A percentile compares a stretch with the other conserved stretches of the same genome.
Conservation (phyloP, 306 rosid genomes). For the Spatholobus suberectus region DNA sequence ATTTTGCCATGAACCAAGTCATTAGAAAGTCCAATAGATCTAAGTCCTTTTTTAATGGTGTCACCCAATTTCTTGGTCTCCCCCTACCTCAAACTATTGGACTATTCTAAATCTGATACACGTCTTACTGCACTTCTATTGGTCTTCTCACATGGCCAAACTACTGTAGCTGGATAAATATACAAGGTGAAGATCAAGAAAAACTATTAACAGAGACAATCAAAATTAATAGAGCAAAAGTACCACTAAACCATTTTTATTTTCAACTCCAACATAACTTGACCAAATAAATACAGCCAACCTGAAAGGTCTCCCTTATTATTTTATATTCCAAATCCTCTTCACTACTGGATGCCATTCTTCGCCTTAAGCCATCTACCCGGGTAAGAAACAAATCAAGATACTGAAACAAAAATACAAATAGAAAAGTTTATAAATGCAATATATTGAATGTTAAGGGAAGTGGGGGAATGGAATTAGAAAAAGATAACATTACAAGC, state of each 20-base stretch:
- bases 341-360: conserved; percentile 56
- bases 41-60: too few relatives aligned
- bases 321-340: conserved; percentile 64
- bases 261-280: conserved; percentile 23
- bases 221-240: neutral
- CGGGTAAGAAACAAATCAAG: conserved; percentile 89
- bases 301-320: conserved; percentile 87
- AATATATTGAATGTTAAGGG: conserved; percentile 9
- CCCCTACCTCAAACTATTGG: neutral
- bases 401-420: conserved; percentile 59
- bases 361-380: conserved; percentile 90
- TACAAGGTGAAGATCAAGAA: neutral
- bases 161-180: neutral
- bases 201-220: neutral
- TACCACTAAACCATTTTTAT: neutral
- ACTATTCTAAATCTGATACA: neutral
- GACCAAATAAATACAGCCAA: conserved; percentile 47
- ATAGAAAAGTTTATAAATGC: conserved; percentile 31
- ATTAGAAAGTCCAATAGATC: neutral
- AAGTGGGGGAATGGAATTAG: neutral
- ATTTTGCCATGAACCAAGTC: neutral
- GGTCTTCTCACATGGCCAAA: neutral
- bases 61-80: too few relatives aligned
- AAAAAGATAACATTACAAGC: conserved; percentile 13
- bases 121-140: neutral